These are phyloP conservation scores for Nicotiana paniculata DNA, from an alignment of 257 asterid species.

Conservation along the genomic window DNA sequence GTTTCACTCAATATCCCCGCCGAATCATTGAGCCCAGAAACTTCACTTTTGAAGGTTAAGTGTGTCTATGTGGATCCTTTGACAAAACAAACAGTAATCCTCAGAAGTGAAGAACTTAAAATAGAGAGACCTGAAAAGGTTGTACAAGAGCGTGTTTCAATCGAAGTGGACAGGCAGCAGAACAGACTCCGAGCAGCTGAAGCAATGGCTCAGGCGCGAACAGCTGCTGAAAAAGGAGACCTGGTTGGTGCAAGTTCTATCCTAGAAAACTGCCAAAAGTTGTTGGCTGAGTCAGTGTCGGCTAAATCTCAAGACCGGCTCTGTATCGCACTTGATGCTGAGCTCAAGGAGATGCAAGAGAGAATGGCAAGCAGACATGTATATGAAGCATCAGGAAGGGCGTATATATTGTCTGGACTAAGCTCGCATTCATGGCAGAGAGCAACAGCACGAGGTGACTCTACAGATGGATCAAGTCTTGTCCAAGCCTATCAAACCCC, in stretches of 20 bases:
- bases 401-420: constrained; percentile 80
- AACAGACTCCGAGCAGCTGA: constrained; percentile 79
- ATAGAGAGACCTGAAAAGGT: constrained; percentile 48
- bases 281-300: constrained; percentile 51
- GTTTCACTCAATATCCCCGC: constrained; percentile 58
- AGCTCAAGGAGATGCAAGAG: constrained; percentile 97
- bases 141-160: constrained; percentile 32
- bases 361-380: constrained; percentile 81
- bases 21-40: constrained; percentile 40
- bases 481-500: constrained; percentile 86
- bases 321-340: constrained; percentile 72
- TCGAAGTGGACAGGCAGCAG: constrained; percentile 90
- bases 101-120: constrained; percentile 46
- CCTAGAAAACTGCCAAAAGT: constrained; percentile 55
- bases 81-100: constrained; percentile 42
- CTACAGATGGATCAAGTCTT: constrained; percentile 68
- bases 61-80: constrained; percentile 66
- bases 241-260: constrained; percentile 53
- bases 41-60: constrained; percentile 54
- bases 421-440: constrained; percentile 99
- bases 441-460: constrained; percentile 96
- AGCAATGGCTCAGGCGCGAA: constrained; percentile 74
- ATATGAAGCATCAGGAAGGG: constrained; percentile 90
- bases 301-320: constrained; percentile 59
- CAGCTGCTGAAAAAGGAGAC: constrained; percentile 77